Base-by-base conservation (phyloP, 495 filamentous ascomycete species). In the Tuber magnatum region DNA sequence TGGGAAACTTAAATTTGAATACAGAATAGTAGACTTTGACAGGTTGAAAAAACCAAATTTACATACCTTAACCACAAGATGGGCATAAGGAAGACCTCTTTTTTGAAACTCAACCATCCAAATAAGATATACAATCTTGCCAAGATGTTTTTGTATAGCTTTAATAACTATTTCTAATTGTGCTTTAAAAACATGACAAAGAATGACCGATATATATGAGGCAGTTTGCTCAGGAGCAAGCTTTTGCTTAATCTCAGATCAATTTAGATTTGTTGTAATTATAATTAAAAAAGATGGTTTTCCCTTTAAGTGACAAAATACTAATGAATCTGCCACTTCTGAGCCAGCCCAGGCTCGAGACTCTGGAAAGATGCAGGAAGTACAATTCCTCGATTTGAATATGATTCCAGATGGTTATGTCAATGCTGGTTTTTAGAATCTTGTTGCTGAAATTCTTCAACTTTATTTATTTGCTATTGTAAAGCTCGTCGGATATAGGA, bases 21-120 rank as follows among this genome's bases (percentile, higher is more conserved):
- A 40, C 39, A 40, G 39, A 40, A 40, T 40, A 40, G 39, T 40
- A 40, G 39, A 40, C 39, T 40, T 40, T 40, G 39, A 40, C 39
- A 40, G 39, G 39, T 40, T 40, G 7, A 40, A 3, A 40, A 40
- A 3, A 2, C 7, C 3, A 40, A 40, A 40, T 40, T 40, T 40
- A 40, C 71, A 14, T 24, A 74, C 75, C 61, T 76, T 76, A 10
- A 73, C n/a, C 39, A 77, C 71, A n/a, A 74, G 61, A 44, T 74
- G 71, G 1, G 65, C 43, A 46, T 70, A 39, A 12, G 68, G 71
- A 22, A 74, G 35, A 0, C 68, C 71, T 16, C 68, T 16, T 44
- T 77, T 77, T 28, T 76, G 71, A n/a, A 77, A 74, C 28, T 71
- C 71, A 20, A 73, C 68, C 0, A 74, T 46, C 4, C 71, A 3